Base-by-base conservation (phyloP, 306 rosid genomes). In the Dryas octopetala region DNA sequence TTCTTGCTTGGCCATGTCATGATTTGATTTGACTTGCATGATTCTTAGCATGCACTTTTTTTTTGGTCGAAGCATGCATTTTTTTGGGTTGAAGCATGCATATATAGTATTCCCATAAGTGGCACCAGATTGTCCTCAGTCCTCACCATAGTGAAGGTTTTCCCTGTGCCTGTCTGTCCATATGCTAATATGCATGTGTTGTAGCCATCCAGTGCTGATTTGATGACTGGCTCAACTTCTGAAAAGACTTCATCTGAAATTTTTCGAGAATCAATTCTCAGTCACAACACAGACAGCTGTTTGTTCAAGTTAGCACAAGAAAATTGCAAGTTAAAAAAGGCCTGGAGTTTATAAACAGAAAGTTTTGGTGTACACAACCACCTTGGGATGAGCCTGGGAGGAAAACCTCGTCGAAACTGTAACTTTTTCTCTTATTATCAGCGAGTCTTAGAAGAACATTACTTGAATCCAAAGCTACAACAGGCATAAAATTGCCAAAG, bases 111-210 rank as follows among this genome's bases (percentile, higher is more conserved):
- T 50, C 57, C 72, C 38, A 47, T 53, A 14, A 62, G 14, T 45
- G 5, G 49, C 55, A 16, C 45, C 13, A 44, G 58, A 41, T 11
- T 40, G 32, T 15, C 43, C 28, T 76, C 6, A 58, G 26, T 77
- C 5, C 85, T 70, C 68, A 82, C 86, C 86, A 82, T 82, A 69
- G 83, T 78, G 49, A 78, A 82, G 78, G 80, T 82, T 79, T 82
- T 82, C 15, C 86, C 86, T 12, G 86, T 82, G 60, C 83, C 86
- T 28, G 86, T 82, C 83, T 82, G 86, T 47, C 86, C 86, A 66
- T 74, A 78, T 41, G 86, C 86, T 68, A 82, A 82, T 49, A 82
- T 74, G 80, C 86, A 82, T 40, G 86, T 80, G 3, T 82, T 78
- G 79, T 82, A 82, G 65, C 86, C 83, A 68, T 82, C 83, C 73